Base-by-base conservation (phyloP, 108 stramenopile genomes). In the Cyclotella choctawhatcheeana region DNA sequence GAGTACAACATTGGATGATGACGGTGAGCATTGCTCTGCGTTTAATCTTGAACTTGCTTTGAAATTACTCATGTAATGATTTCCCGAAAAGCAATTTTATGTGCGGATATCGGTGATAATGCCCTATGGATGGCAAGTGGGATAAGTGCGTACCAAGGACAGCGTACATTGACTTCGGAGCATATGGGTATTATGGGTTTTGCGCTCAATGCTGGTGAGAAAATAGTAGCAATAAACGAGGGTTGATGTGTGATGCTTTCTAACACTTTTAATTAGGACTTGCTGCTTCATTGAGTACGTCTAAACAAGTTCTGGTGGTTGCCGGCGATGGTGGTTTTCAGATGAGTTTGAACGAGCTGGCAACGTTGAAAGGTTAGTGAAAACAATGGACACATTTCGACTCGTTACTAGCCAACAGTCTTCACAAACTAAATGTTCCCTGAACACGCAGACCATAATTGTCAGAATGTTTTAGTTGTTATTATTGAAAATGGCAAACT, bases 181-280 rank as follows among this genome's bases (percentile, higher is more conserved):
- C 70, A 71, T 24, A 63, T 85, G 54, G 84, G 84, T 21, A 81
- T 81, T 14, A 85, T 85, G 80, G 84, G 84, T 2, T 85, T 77
- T 48, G 75, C 67, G 5, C 52, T 85, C 10, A 78, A 78, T 64
- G 72, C 76, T 30, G 55, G 55, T 56, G 55, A 30, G 55, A 30
- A 5, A 73, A n/a, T n/a, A n/a, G n/a, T n/a, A n/a, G n/a, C n/a
- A n/a, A n/a, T n/a, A n/a, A n/a, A n/a, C n/a, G n/a, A n/a, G n/a
- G n/a, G n/a, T n/a, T n/a, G n/a, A n/a, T n/a, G n/a, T n/a, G n/a
- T n/a, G n/a, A n/a, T n/a, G n/a, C n/a, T n/a, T n/a, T n/a, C n/a
- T n/a, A n/a, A n/a, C n/a, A n/a, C n/a, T n/a, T n/a, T n/a, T n/a
- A n/a, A n/a, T 0, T 5, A 21, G 52, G 27, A 30, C 70, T 64